phyloP scores from a whole-genome alignment of 441 rosid genomes.

The Hypseocharis bilobata region DNA sequence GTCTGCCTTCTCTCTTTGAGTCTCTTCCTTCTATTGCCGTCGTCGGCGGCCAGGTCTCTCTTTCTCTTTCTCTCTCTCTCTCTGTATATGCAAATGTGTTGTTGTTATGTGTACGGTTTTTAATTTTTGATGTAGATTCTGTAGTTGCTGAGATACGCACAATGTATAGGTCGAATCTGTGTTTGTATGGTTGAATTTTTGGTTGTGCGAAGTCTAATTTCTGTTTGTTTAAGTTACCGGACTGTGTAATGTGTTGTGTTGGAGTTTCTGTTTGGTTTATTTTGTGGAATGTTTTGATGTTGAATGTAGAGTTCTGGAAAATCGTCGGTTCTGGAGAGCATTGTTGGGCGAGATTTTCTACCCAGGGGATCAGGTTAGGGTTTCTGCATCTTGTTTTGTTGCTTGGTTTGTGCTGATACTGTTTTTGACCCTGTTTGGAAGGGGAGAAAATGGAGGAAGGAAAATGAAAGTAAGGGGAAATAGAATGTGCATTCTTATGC shows the following conservation, averaged over 20 bases:
- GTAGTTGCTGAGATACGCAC: no score
- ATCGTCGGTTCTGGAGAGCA: conserved; percentile 90
- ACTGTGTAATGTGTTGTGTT: neutral
- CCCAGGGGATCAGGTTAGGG: conserved; percentile 93
- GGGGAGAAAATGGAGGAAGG: neutral
- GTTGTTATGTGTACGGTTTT: no score
- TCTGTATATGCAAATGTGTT: neutral
- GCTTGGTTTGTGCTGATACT: neutral
- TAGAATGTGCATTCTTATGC: neutral
- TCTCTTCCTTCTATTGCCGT: conserved; percentile 95
- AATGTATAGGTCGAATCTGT: no score
- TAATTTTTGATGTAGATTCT: no score
- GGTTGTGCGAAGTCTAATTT: neutral
- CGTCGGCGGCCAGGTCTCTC: conserved; percentile 89
- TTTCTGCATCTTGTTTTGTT: neutral
- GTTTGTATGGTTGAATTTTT: no score
- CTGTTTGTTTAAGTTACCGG: neutral
- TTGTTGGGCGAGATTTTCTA: conserved; percentile 88
- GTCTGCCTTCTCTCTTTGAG: conserved; percentile 72
- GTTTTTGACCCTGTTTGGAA: neutral
- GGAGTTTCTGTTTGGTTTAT: neutral
- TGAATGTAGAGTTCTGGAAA: conserved; percentile 74
- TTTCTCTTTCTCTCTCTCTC: neutral
- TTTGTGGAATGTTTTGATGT: conserved; percentile 7
- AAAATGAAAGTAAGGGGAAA: no score